phyloP scores from a whole-genome alignment of 257 asterid genomes.

The Solanum megistacrolobum region DNA sequence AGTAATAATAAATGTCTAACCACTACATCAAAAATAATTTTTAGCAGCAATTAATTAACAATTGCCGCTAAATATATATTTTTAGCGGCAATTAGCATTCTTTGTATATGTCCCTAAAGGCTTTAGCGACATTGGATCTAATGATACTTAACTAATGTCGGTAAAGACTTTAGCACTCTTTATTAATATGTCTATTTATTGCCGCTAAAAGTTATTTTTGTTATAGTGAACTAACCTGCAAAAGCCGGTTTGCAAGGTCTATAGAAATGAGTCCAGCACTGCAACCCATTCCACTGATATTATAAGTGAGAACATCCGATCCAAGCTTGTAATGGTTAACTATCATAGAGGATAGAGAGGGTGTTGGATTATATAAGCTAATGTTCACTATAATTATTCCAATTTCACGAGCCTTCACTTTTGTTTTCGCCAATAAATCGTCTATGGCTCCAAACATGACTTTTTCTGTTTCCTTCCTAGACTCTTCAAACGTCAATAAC shows the following conservation, averaged over 20 bases:
- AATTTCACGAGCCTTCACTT: constrained; percentile 13
- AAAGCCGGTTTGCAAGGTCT: constrained; percentile 24
- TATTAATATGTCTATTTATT: no score
- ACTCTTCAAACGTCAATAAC: constrained; percentile 1
- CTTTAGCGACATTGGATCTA: no score
- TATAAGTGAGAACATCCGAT: constrained; percentile 16
- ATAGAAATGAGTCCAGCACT: constrained; percentile 28
- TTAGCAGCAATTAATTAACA: no score
- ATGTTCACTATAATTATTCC: constrained; percentile 29
- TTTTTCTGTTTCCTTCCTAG: constrained; percentile 17
- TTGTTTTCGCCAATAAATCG: constrained; percentile 14
- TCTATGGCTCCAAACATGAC: constrained; percentile 23
- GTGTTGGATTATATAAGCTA: constrained; percentile 13
- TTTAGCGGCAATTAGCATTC: no score
- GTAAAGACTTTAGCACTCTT: no score
- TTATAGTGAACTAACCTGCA: constrained; percentile 6
- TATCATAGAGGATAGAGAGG: constrained; percentile 24
- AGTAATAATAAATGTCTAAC: no score
- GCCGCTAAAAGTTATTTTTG: no score
- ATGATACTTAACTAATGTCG: no score
- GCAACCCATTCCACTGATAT: constrained; percentile 34
- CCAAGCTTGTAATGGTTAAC: constrained; percentile 31
- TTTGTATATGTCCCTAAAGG: no score
- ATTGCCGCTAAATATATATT: no score
- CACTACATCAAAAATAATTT: no score